A percentile compares a stretch with the other conserved stretches of the same genome.
phyloP scores from a whole-genome alignment of 768 basidiomycete genomes.

The Nidularia sp. region DNA sequence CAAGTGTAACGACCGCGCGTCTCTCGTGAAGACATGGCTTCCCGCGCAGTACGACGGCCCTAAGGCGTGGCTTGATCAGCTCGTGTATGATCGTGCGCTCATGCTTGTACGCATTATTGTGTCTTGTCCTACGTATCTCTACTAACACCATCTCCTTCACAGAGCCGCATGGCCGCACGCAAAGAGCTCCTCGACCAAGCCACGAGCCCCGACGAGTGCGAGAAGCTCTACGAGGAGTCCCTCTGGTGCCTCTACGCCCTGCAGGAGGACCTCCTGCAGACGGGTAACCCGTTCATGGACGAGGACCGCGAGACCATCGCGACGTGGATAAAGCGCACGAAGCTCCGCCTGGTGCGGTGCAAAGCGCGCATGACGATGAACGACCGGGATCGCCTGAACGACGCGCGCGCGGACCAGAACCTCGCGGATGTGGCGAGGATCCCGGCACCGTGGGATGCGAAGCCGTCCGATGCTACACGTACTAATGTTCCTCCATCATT shows the following conservation, averaged over 20 bases:
- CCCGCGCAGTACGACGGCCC: slow-evolving; percentile 80
- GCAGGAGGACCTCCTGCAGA: slow-evolving; percentile 82
- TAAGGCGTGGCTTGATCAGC: slow-evolving; percentile 81
- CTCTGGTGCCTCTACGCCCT: slow-evolving; percentile 92
- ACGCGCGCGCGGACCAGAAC: slow-evolving; percentile 77
- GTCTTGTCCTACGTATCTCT: not conserved
- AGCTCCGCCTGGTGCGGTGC: slow-evolving; percentile 77
- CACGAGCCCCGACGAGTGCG: slow-evolving; percentile 74
- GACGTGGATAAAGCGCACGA: slow-evolving; percentile 84
- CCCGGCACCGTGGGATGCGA: slow-evolving; percentile 71
- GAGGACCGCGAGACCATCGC: slow-evolving; percentile 78
- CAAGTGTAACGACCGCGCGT: slow-evolving; percentile 90
- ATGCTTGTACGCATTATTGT: slow-evolving; percentile 55
- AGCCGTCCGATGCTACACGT: slow-evolving; percentile 22
- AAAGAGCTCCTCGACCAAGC: slow-evolving; percentile 86
- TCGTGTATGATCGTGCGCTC: slow-evolving; percentile 91
- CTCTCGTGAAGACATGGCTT: slow-evolving; percentile 83
- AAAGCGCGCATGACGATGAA: slow-evolving; percentile 75
- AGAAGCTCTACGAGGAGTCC: slow-evolving; percentile 92
- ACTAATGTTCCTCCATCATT: not conserved
- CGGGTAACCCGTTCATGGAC: slow-evolving; percentile 79
- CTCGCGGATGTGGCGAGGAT: slow-evolving; percentile 67
- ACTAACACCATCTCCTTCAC: slow-evolving; percentile 1
- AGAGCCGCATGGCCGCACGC: slow-evolving; percentile 91
- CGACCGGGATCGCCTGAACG: slow-evolving; percentile 65